A percentile compares a stretch with the other conserved stretches of the same genome.
Conservation (phyloP, 495 filamentous ascomycete species). For the Bacidia rubella region DNA sequence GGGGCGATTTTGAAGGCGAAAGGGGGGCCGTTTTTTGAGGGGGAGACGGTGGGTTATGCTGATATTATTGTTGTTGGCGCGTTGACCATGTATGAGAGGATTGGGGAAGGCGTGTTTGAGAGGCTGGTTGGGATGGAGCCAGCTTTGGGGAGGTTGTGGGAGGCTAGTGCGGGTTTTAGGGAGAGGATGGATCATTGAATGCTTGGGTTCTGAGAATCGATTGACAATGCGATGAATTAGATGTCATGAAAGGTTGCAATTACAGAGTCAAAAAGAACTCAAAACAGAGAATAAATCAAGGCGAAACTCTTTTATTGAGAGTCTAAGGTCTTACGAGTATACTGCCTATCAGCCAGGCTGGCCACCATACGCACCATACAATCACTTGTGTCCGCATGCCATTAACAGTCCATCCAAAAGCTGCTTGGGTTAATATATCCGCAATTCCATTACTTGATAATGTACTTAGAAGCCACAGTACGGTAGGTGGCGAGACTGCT, state of each 20-base stretch:
- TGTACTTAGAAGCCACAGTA: conserved; percentile 39
- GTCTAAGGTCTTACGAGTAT: conserved; percentile 28
- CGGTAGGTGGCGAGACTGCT: conserved; percentile 48
- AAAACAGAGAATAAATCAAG: too few relatives aligned
- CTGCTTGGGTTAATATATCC: conserved; percentile 55
- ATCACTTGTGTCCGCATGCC: conserved; percentile 83
- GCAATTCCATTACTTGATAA: conserved; percentile 39
- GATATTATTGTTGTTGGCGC: conserved; percentile 28
- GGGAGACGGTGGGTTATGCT: conserved; percentile 22
- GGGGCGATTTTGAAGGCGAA: conserved; percentile 37
- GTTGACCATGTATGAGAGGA: conserved; percentile 21
- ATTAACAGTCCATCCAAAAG: conserved; percentile 83
- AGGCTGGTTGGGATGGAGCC: conserved; percentile 20
- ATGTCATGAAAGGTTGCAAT: too few relatives aligned
- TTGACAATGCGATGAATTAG: too few relatives aligned
- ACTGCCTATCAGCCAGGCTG: conserved; percentile 68
- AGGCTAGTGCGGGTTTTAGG: neutral
- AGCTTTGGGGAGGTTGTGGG: conserved; percentile 6
- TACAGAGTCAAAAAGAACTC: too few relatives aligned
- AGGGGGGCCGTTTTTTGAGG: conserved; percentile 36
- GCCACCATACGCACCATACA: conserved; percentile 98
- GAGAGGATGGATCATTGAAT: neutral
- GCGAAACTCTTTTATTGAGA: neutral
- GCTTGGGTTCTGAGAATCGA: neutral
- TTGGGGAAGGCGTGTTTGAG: conserved; percentile 25